phyloP scores from a whole-genome alignment of 2,329 filamentous ascomycete genomes.

The Aspergillus viridinutans region DNA sequence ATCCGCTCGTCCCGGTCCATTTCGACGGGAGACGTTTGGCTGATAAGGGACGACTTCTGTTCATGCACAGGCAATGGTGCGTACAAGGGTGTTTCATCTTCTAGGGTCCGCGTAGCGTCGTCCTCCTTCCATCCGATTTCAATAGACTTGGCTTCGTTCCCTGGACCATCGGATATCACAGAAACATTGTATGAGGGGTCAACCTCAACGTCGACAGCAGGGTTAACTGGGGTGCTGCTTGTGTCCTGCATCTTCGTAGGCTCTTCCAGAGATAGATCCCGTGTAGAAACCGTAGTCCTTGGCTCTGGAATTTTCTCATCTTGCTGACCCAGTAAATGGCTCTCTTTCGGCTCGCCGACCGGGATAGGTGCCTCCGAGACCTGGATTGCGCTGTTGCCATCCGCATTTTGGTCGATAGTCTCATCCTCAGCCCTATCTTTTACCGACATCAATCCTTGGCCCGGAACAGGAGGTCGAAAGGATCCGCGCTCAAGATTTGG shows the following conservation, averaged over 20 bases:
- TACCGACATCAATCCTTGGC: constrained; percentile 21
- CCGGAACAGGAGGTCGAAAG: constrained; percentile 24
- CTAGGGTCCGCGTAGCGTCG: background rate
- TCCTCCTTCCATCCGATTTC: constrained; percentile 8
- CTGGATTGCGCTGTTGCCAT: constrained; percentile 45
- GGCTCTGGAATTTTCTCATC: constrained; percentile 3
- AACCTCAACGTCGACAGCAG: constrained; percentile 9
- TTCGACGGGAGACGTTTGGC: constrained; percentile 32
- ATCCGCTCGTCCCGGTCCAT: constrained; percentile 9
- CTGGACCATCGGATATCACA: constrained; percentile 5
- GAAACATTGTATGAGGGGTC: constrained; percentile 17
- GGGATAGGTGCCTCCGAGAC: constrained; percentile 42
- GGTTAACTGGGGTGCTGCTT: constrained; percentile 5
- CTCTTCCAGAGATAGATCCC: constrained; percentile 1
- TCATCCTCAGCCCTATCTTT: constrained; percentile 41
- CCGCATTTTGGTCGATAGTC: constrained; percentile 26
- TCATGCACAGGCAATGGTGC: constrained; percentile 29
- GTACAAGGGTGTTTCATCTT: constrained; percentile 14
- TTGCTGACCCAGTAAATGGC: constrained; percentile 15
- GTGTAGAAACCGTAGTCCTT: constrained; percentile 4
- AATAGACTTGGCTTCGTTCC: background rate
- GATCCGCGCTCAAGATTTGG: constrained; percentile 32
- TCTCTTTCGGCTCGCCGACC: constrained; percentile 36
- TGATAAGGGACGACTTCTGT: constrained; percentile 45
- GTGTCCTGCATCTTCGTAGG: constrained; percentile 6